phyloP scores from a whole-genome alignment of 495 filamentous ascomycete genomes.

The Penicillium cataractarum region DNA sequence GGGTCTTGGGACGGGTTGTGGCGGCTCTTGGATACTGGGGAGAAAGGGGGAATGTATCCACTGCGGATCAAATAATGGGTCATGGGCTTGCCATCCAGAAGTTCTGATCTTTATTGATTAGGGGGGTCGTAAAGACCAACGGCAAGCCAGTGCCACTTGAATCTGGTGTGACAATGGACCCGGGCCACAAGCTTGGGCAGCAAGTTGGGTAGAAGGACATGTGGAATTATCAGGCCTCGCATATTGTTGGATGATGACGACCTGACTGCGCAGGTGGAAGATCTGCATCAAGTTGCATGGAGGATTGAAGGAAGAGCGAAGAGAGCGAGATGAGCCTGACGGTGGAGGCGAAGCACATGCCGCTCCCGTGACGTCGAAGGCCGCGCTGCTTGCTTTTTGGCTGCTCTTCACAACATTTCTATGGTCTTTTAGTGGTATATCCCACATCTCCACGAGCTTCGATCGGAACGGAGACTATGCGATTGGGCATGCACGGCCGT shows the following conservation, averaged over 20 bases:
- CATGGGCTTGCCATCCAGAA: constrained; percentile 17
- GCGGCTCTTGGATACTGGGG: constrained; percentile 17
- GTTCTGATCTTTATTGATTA: constrained; percentile 22
- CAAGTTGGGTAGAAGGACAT: constrained; percentile 39
- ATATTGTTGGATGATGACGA: constrained; percentile 20
- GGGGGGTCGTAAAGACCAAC: constrained; percentile 3
- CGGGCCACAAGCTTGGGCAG: constrained; percentile 38
- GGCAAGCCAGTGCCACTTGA: constrained; percentile 16
- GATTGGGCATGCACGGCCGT: constrained; percentile 19
- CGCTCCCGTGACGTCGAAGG: constrained; percentile 22
- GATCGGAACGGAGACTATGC: not conserved
- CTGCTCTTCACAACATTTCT: not conserved
- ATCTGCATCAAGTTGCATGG: constrained; percentile 22
- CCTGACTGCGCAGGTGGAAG: constrained; percentile 18
- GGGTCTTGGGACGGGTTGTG: constrained; percentile 9
- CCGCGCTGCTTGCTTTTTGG: not conserved
- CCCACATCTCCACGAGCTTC: not conserved
- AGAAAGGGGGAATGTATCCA: constrained; percentile 10
- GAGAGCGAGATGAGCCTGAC: constrained; percentile 22
- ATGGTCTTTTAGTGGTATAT: too few relatives aligned
- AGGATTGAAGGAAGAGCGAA: not conserved
- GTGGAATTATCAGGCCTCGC: constrained; percentile 13
- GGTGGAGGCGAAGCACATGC: constrained; percentile 24
- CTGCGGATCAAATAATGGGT: constrained; percentile 15
- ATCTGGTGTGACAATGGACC: constrained; percentile 18